Evolutionary conservation across 441 rosid genomes (phyloP), one percentile per base, ranked within the genome.

Genomic region (Lepidium campestre): DNA sequence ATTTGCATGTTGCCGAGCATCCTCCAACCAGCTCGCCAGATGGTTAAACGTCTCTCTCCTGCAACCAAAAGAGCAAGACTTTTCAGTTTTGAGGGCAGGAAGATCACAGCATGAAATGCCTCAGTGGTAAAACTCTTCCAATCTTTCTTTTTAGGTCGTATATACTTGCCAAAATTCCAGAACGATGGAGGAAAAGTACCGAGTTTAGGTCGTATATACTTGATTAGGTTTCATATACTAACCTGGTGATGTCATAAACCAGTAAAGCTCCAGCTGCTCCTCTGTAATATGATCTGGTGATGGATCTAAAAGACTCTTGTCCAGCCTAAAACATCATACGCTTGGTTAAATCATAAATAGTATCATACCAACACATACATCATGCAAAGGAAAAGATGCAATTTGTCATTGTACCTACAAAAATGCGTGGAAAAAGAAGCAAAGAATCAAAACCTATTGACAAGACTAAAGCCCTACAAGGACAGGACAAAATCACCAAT

Each of bases 181-280:
- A 42, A 48, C 27, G 31, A 15, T 3, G 22, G 35, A 20, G 25
- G 3, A 10, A 44, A 8, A 15, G 15, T 4, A 29, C 13, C 13
- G 13, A 2, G 19, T 13, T 7, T 3, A 36, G 32, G 27, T 25
- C 8, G 32, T 6, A 27, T 27, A 27, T 27, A 27, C 32, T 27
- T 29, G 34, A 7, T 7, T 29, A 29, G 34, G 34, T 29, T 29
- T 29, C 10, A 29, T 29, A 29, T 7, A 7, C 86, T 61, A 44
- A 87, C 93, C 93, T 82, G 65, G 93, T 87, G 67, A 85, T 87
- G 67, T 87, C 93, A 68, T 87, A 87, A 40, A 87, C 90, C 45
- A 87, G 72, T 72, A 87, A 86, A 13, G 93, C 93, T 57, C 90
- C 93, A 10, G 93, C 93, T 8, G 93, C 90, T 52, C 93, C 93